A percentile compares a stretch with the other conserved stretches of the same genome.
Evolutionary conservation across 345 rosid species (phyloP).

Genomic region (Lepidium aucheri): DNA sequence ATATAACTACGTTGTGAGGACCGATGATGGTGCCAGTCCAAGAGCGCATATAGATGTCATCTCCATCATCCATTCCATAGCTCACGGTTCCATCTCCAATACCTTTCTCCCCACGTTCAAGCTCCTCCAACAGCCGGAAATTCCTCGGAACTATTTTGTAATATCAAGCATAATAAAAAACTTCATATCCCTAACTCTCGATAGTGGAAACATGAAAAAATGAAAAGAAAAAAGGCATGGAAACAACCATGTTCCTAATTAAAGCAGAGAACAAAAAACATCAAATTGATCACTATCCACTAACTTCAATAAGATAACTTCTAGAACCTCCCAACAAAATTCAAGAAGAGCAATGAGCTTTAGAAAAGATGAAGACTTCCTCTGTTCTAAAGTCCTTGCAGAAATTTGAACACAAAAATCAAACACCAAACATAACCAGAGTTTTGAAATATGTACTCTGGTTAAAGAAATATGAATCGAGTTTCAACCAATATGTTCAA

Average conservation of each 20-base stretch:
- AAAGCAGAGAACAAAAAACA: background rate
- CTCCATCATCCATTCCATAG: slow-evolving; percentile 99
- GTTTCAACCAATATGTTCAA: background rate
- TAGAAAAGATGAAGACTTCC: background rate
- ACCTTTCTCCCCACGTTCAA: slow-evolving; percentile 92
- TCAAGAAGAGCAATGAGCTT: background rate
- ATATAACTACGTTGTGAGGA: slow-evolving; percentile 70
- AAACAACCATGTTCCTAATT: background rate
- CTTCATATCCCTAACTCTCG: background rate
- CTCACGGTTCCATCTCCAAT: slow-evolving; percentile 97
- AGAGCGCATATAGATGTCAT: slow-evolving; percentile 88
- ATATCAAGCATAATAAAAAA: background rate
- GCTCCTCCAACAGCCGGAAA: slow-evolving; percentile 80
- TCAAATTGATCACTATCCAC: background rate
- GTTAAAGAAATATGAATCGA: background rate
- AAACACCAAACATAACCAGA: background rate
- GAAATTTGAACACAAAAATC: background rate
- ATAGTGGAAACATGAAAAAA: background rate
- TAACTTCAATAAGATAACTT: background rate
- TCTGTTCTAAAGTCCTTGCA: background rate
- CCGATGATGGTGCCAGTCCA: slow-evolving; percentile 95
- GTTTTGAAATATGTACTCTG: background rate
- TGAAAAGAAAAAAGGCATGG: too few species aligned
- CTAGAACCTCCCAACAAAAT: background rate
- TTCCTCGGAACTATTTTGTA: slow-evolving; percentile 64